Conservation (phyloP, 2,329 filamentous ascomycete genomes). For the Colletotrichum brevisporum region DNA sequence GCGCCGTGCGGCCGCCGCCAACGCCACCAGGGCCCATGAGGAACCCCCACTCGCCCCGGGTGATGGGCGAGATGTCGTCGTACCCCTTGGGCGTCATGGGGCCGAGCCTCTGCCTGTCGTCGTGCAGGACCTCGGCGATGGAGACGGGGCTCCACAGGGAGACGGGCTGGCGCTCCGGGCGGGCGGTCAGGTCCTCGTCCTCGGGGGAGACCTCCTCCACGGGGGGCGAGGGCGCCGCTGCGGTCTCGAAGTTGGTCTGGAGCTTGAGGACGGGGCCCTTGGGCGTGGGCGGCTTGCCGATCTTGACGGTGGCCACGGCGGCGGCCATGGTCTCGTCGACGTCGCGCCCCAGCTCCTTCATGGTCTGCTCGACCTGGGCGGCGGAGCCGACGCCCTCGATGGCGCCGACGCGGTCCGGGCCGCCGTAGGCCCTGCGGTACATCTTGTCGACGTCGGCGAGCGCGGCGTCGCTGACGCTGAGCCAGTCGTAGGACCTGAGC, state of each 20-base stretch:
- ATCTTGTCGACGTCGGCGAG: conserved; percentile 68
- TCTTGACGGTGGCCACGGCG: conserved; percentile 25
- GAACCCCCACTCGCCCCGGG: conserved; percentile 74
- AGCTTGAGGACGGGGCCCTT: conserved; percentile 54
- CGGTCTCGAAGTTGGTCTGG: conserved; percentile 58
- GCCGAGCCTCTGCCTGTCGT: conserved; percentile 52
- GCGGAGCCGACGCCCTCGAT: conserved; percentile 57
- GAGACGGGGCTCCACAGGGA: conserved; percentile 52
- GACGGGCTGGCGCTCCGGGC: conserved; percentile 48
- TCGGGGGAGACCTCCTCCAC: conserved; percentile 45
- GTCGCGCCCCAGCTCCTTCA: conserved; percentile 28
- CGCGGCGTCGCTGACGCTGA: conserved; percentile 65
- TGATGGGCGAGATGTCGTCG: conserved; percentile 74
- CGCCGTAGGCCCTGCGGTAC: conserved; percentile 71
- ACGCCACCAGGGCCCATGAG: conserved; percentile 66
- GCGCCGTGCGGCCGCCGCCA: conserved; percentile 59
- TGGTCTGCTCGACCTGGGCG: conserved; percentile 37
- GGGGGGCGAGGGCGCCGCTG: conserved; percentile 11
- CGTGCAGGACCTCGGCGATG: conserved; percentile 61
- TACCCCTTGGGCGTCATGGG: conserved; percentile 71
- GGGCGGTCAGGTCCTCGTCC: conserved; percentile 56
- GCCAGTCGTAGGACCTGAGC: conserved; percentile 69
- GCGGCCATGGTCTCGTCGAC: conserved; percentile 30
- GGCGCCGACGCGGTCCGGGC: conserved; percentile 59
- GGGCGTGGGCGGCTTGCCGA: conserved; percentile 38